Percentiles rank a stretch among this genome's conserved stretches.
phyloP scores from a whole-genome alignment of 1,284 basidiomycete species.

The Athelia psychrophila region DNA sequence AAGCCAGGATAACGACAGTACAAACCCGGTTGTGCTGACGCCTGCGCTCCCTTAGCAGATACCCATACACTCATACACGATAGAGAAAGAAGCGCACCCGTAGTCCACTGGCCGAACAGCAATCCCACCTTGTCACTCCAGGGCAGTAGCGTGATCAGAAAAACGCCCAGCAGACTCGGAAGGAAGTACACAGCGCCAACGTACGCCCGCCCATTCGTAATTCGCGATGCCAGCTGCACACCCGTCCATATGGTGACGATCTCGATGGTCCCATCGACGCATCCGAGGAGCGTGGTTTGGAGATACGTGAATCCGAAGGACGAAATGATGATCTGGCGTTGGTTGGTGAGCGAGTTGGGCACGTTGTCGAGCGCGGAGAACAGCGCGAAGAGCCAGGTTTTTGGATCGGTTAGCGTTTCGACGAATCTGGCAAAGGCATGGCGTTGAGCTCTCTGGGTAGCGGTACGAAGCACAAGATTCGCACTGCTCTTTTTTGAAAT shows the following conservation, averaged over 20 bases:
- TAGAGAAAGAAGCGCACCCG: slow-evolving; percentile 40
- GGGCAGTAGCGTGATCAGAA: slow-evolving; percentile 68
- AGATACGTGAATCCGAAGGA: slow-evolving; percentile 70
- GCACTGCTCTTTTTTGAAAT: slow-evolving; percentile 75
- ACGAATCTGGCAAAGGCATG: slow-evolving; percentile 48
- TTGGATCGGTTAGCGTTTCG: slow-evolving; percentile 69
- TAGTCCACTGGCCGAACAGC: slow-evolving; percentile 70
- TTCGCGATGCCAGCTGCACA: slow-evolving; percentile 52
- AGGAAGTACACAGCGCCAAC: slow-evolving; percentile 62
- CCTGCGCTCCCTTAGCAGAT: slow-evolving; percentile 40
- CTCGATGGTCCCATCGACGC: slow-evolving; percentile 72
- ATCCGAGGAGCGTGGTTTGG: slow-evolving; percentile 75
- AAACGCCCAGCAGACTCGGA: slow-evolving; percentile 65
- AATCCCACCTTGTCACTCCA: slow-evolving; percentile 65
- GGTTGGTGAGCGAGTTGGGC: slow-evolving; percentile 69
- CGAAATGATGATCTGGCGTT: slow-evolving; percentile 70
- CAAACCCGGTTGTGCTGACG: slow-evolving; percentile 64
- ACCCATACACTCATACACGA: slow-evolving; percentile 35
- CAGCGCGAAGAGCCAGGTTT: slow-evolving; percentile 69
- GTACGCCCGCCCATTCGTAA: slow-evolving; percentile 54
- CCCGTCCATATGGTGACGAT: slow-evolving; percentile 62
- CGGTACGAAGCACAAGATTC: slow-evolving; percentile 14
- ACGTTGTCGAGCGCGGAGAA: slow-evolving; percentile 59
- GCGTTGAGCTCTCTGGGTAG: slow-evolving; percentile 23
- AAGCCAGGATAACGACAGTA: slow-evolving; percentile 70